Evolutionary conservation across 2,329 filamentous ascomycete species (phyloP), one percentile per base, ranked within the genome.

Genomic region (Cladophialophora immunda): DNA sequence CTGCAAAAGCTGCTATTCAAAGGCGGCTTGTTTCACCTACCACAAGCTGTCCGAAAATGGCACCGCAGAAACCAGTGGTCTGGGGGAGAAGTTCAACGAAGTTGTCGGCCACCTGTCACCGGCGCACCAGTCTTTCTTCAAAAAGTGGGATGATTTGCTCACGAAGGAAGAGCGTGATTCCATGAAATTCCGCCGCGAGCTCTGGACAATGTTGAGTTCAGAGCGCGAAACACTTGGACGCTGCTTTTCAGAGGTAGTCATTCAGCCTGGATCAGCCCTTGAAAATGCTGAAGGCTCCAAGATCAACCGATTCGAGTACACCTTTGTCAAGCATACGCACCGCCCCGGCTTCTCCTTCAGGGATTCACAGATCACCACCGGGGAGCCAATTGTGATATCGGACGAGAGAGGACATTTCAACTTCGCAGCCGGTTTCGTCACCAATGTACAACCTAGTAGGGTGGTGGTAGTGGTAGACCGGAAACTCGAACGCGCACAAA

Each of bases 341-440:
- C 74, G 81, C 2, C 72, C 87, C 0, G 84, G 84, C 0, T 94
- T 95, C 74, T 97, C 93, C 0, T 99, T 99, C 75, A 81, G 92
- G 1, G 94, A 98, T 73, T 98, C 94, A 1, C 93, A 98, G 74
- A 86, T 99, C 32, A 88, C 85, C 1, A 85, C 92, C 29, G 94
- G 94, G 50, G 95, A 99, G 75, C 94, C 95, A 0, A 90, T 98
- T 58, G 95, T 99, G n/a, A 87, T 99, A 3, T 98, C 95, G 0
- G 95, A 97, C 73, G 95, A 99, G 77, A 85, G 92, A 68, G 95
- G 95, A 0, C 95, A 99, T 77, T 99, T 97, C 81, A 94, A 94
- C 0, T 85, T 99, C 45, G 94, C 94, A 0, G 93, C 97, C 71
- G 95, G 95, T 2, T 99, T 92, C 73, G 92, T 97, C 8, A 91